phyloP scores from a whole-genome alignment of 345 rosid genomes.

The Bruguiera parviflora region DNA sequence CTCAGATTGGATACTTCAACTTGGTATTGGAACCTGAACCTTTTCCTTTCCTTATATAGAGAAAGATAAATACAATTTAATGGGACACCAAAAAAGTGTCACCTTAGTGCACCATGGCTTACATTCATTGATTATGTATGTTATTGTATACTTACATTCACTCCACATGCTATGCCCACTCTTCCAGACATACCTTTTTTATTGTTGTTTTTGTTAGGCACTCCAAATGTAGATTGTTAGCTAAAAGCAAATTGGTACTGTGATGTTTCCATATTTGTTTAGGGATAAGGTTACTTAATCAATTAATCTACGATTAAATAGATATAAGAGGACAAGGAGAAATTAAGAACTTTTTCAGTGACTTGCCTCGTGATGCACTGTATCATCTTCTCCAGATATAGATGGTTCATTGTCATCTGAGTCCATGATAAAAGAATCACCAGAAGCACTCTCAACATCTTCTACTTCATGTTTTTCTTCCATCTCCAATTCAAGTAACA shows the following conservation, averaged over 20 bases:
- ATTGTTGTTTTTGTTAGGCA: not conserved
- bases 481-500: conserved; percentile 27
- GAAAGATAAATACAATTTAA: not conserved
- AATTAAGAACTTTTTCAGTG: conserved; percentile 2
- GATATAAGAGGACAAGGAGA: not conserved
- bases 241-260: not conserved
- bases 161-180: not conserved
- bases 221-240: not conserved
- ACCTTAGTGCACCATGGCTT: not conserved
- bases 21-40: no score
- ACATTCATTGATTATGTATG: not conserved
- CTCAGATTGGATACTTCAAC: no score
- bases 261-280: not conserved
- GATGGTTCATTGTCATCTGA: conserved; percentile 57
- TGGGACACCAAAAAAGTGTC: not conserved
- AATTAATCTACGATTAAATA: not conserved
- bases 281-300: not conserved
- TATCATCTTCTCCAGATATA: conserved; percentile 51
- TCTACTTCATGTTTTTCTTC: conserved; percentile 45
- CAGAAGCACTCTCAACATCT: conserved; percentile 40
- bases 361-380: conserved; percentile 58
- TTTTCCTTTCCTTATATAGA: not conserved
- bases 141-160: not conserved
- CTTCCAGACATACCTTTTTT: not conserved
- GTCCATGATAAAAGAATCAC: conserved; percentile 50